These are phyloP conservation scores for Mycena leptocephala DNA, from an alignment of 768 basidiomycete genomes.

Conservation along the genomic window DNA sequence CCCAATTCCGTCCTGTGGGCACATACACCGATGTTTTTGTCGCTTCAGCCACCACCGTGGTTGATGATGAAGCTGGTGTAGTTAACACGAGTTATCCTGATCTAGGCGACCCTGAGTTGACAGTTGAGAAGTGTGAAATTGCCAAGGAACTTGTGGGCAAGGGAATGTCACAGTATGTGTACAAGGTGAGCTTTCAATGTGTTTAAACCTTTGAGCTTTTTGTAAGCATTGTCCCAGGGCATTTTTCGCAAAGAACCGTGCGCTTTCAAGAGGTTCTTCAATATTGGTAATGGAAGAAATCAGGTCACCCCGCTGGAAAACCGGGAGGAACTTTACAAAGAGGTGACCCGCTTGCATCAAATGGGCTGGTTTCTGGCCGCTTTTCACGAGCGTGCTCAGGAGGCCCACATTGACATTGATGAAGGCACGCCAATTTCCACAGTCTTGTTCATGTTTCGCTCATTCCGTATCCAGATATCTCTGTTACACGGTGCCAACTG, in stretches of 20 bases:
- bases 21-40: background rate
- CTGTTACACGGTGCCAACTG: conserved; percentile 5
- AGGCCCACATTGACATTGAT: background rate
- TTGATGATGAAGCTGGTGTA: background rate
- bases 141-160: background rate
- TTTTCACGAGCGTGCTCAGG: background rate
- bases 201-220: background rate
- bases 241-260: background rate
- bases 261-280: background rate
- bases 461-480: background rate
- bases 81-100: background rate
- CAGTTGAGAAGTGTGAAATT: background rate
- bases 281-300: background rate
- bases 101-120: background rate
- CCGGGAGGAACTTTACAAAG: background rate
- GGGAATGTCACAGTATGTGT: no score
- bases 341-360: background rate
- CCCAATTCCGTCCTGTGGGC: conserved; percentile 4
- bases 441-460: background rate
- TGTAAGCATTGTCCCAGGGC: background rate
- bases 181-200: background rate
- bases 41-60: background rate
- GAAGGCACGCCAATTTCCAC: background rate
- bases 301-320: background rate
- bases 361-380: background rate